These are phyloP conservation scores for Magnolia officinalis DNA, from an alignment of 164 flowering plant species.

Conservation along the genomic window DNA sequence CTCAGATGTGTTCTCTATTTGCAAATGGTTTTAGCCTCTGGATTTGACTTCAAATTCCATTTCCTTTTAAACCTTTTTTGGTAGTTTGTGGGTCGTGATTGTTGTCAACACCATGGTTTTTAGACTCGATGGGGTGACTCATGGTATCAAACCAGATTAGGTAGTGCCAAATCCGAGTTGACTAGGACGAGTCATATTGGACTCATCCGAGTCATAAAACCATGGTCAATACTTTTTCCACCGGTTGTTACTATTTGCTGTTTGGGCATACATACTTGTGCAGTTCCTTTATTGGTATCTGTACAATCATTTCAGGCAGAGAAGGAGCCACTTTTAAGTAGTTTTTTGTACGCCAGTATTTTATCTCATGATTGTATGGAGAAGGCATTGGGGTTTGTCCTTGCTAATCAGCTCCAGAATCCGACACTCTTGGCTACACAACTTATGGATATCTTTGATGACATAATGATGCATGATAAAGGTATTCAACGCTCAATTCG, in stretches of 20 bases:
- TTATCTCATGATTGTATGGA: constrained; percentile 76
- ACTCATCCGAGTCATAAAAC: no score
- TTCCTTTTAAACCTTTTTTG: no score
- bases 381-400: constrained; percentile 69
- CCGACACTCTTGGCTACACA: constrained; percentile 72
- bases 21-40: no score
- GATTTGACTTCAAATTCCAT: no score
- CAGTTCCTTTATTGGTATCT: not conserved
- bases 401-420: constrained; percentile 78
- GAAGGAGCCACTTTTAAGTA: constrained; percentile 82
- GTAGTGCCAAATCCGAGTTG: no score
- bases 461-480: constrained; percentile 59
- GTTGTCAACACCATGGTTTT: no score
- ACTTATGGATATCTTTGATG: constrained; percentile 62
- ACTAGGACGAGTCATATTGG: no score
- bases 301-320: constrained; percentile 55
- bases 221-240: no score
- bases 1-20: no score
- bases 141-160: no score
- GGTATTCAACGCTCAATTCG: constrained; percentile 69
- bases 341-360: constrained; percentile 80
- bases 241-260: not conserved
- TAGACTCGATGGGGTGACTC: no score
- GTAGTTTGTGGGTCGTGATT: no score
- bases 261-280: not conserved